Percentiles rank a stretch among this genome's conserved stretches.
phyloP scores from a whole-genome alignment of 441 rosid genomes.

The Erodium texanum region DNA sequence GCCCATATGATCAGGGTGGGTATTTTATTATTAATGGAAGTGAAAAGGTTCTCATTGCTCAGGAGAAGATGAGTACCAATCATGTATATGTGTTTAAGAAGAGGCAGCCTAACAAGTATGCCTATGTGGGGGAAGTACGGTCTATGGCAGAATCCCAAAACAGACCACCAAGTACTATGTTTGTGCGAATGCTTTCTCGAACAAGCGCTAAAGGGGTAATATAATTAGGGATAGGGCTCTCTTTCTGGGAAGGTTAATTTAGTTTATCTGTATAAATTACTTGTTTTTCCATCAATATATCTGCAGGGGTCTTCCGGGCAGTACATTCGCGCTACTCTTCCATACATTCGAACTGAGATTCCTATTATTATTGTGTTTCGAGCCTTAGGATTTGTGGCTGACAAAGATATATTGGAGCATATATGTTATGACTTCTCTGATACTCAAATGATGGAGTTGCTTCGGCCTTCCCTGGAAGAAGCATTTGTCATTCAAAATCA shows the following conservation, averaged over 20 bases:
- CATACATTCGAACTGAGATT: constrained; percentile 87
- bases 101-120: constrained; percentile 90
- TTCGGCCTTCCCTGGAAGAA: constrained; percentile 93
- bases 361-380: constrained; percentile 95
- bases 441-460: constrained; percentile 96
- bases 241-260: background rate
- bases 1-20: constrained; percentile 98
- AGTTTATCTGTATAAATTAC: background rate
- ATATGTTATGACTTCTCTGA: constrained; percentile 84
- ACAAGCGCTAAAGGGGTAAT: constrained; percentile 4
- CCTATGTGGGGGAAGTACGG: constrained; percentile 84
- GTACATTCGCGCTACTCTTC: constrained; percentile 87
- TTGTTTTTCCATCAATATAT: constrained; percentile 16
- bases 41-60: constrained; percentile 93
- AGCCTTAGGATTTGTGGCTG: constrained; percentile 94
- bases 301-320: constrained; percentile 91
- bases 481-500: constrained; percentile 96
- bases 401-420: constrained; percentile 85
- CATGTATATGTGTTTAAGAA: constrained; percentile 56
- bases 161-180: constrained; percentile 63
- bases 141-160: constrained; percentile 90
- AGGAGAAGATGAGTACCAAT: constrained; percentile 91
- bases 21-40: constrained; percentile 95
- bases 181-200: constrained; percentile 6
- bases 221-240: background rate